Evolutionary conservation across 257 asterid species (phyloP), one percentile per base, ranked within the genome.

Genomic region (Penstemon eatonii): DNA sequence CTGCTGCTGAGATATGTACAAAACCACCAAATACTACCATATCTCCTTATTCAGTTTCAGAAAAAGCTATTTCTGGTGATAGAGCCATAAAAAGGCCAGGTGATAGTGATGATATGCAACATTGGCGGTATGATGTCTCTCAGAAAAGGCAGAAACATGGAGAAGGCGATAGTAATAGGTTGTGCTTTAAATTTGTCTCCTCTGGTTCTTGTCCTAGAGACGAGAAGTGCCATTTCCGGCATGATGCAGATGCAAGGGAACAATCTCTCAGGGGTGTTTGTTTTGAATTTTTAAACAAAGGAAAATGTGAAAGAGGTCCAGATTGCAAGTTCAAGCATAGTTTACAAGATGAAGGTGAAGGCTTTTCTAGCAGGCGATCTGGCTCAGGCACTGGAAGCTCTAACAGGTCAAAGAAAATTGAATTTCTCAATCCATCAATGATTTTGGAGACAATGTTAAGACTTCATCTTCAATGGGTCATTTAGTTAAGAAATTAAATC

Each of bases 121-220:
- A 88, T 83, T 93, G 99, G 99, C 83, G 99, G 60, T 93, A 90
- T 73, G 99, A 93, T 70, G 90, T 81, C 58, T 75, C 96, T 51
- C 78, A 82, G 67, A 93, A 93, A 75, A 83, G 92, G 77, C 96
- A 76, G 75, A 90, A 87, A 74, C 87, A 67, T 69, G 99, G 95
- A 75, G 90, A 84, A 79, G 91, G 88, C 42, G 78, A 55, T 12
- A 81, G 85, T 71, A 86, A 81, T 51, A 82, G 77, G 82, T 70
- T 93, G 81, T 93, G 99, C 82, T 93, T 88, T 75, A 90, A 93
- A 79, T 93, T 76, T 75, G 73, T 79, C 49, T 90, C 97, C 53
- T 90, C 96, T 49, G 97, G 96, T 65, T 88, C 89, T 53, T 93
- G 99, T 83, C 88, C 95, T 61, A 86, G 88, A 80, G 98, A 91